phyloP scores from a whole-genome alignment of 495 filamentous ascomycete species.

The Podospora tetraspora region DNA sequence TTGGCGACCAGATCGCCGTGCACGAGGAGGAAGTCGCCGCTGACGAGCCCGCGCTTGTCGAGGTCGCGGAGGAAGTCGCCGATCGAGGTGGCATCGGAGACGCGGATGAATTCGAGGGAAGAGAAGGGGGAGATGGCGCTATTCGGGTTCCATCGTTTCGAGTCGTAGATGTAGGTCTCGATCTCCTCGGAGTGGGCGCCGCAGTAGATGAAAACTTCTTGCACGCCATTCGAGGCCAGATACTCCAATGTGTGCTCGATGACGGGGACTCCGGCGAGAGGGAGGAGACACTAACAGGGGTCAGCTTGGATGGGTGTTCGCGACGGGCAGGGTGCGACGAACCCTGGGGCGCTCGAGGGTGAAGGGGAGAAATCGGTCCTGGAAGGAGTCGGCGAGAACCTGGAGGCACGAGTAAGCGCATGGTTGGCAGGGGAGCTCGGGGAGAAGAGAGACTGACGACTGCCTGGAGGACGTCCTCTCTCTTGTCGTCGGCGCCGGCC shows the following conservation, averaged over 20 bases:
- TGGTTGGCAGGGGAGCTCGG: background rate
- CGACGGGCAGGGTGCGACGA: slow-evolving; percentile 28
- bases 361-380: slow-evolving; percentile 85
- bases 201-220: slow-evolving; percentile 88
- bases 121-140: slow-evolving; percentile 73
- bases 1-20: slow-evolving; percentile 95
- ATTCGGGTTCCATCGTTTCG: slow-evolving; percentile 37
- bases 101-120: slow-evolving; percentile 77
- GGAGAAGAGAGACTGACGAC: slow-evolving; percentile 51
- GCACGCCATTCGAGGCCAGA: slow-evolving; percentile 85
- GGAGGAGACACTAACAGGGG: slow-evolving; percentile 74
- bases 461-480: slow-evolving; percentile 85
- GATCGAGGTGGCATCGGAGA: slow-evolving; percentile 71
- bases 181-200: slow-evolving; percentile 85
- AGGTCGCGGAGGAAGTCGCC: slow-evolving; percentile 95
- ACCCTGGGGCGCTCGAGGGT: slow-evolving; percentile 85
- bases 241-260: slow-evolving; percentile 98
- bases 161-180: slow-evolving; percentile 69
- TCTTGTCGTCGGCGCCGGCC: slow-evolving; percentile 52
- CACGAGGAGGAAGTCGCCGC: slow-evolving; percentile 84
- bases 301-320: slow-evolving; percentile 3
- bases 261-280: slow-evolving; percentile 85
- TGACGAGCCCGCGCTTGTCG: slow-evolving; percentile 79
- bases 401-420: slow-evolving; percentile 24
- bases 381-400: slow-evolving; percentile 88